phyloP scores from a whole-genome alignment of 805 yeast species.

The Candida railenensis region DNA sequence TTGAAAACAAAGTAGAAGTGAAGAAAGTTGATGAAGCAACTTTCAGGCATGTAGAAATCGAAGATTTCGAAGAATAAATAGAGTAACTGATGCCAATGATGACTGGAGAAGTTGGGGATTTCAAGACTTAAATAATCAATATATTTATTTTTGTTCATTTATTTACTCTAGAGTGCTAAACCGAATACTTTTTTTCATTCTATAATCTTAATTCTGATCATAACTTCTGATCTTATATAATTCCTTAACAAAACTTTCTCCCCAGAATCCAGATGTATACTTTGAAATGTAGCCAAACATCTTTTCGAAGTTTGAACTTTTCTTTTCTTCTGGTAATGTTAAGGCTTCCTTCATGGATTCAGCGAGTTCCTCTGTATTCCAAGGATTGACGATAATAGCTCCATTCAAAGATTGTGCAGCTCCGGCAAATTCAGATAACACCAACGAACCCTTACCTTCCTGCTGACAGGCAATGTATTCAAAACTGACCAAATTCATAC shows the following conservation, averaged over 20 bases:
- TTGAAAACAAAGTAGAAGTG: conserved; percentile 45
- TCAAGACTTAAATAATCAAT: too few relatives aligned
- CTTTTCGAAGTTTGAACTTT: conserved; percentile 73
- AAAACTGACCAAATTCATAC: conserved; percentile 95
- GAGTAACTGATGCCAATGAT: not conserved
- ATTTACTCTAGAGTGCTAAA: too few relatives aligned
- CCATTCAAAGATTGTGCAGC: conserved; percentile 99
- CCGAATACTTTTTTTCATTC: too few relatives aligned
- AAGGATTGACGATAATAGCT: conserved; percentile 90
- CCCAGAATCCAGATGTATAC: conserved; percentile 97
- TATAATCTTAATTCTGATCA: too few relatives aligned
- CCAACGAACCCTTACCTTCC: conserved; percentile 79
- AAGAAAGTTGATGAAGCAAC: conserved; percentile 25
- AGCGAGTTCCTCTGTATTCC: conserved; percentile 95
- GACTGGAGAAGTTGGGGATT: too few relatives aligned
- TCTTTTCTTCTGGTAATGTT: conserved; percentile 81
- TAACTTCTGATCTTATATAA: conserved; percentile 50
- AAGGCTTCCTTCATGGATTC: conserved; percentile 83
- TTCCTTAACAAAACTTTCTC: conserved; percentile 91
- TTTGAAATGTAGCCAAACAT: conserved; percentile 85
- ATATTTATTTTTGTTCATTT: too few relatives aligned
- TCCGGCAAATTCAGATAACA: conserved; percentile 94
- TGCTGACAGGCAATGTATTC: conserved; percentile 97
- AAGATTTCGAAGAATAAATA: conserved; percentile 16
- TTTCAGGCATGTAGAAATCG: conserved; percentile 23